Conservation (phyloP, 768 basidiomycete genomes). For the Galerina sulciceps region DNA sequence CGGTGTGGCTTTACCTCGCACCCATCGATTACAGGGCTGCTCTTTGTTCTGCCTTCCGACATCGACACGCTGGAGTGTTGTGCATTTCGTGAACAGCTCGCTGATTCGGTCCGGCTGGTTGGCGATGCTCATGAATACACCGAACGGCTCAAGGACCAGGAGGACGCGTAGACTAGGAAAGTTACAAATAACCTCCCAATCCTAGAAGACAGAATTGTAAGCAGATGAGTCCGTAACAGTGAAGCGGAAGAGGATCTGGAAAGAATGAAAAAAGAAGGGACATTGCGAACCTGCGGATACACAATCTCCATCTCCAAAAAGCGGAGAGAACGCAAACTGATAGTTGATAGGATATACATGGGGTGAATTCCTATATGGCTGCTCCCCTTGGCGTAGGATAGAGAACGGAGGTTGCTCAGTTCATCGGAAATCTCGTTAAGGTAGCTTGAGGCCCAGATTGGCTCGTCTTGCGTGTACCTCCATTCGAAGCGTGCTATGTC, state of each 20-base stretch:
- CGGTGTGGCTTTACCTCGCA: not conserved
- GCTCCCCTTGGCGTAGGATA: no score
- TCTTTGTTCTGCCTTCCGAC: not conserved
- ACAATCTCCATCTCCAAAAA: not conserved
- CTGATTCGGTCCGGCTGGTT: not conserved
- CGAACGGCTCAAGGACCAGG: not conserved
- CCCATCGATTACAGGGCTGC: not conserved
- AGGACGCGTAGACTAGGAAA: not conserved
- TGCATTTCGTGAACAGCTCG: not conserved
- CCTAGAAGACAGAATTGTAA: not conserved
- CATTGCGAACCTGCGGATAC: not conserved
- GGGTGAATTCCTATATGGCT: not conserved
- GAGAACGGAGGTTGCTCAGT: no score
- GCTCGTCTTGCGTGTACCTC: no score
- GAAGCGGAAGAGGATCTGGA: no score
- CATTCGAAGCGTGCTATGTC: no score
- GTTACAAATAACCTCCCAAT: not conserved
- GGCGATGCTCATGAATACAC: not conserved
- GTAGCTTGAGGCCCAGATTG: no score
- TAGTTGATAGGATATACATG: not conserved
- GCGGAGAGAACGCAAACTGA: not conserved
- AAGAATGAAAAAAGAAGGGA: not conserved
- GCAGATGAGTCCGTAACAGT: no score
- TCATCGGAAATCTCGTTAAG: no score
- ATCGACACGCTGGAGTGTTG: not conserved